Evolutionary conservation across 768 basidiomycete genomes (phyloP).

Genomic region (Leccinum sublutescens): DNA sequence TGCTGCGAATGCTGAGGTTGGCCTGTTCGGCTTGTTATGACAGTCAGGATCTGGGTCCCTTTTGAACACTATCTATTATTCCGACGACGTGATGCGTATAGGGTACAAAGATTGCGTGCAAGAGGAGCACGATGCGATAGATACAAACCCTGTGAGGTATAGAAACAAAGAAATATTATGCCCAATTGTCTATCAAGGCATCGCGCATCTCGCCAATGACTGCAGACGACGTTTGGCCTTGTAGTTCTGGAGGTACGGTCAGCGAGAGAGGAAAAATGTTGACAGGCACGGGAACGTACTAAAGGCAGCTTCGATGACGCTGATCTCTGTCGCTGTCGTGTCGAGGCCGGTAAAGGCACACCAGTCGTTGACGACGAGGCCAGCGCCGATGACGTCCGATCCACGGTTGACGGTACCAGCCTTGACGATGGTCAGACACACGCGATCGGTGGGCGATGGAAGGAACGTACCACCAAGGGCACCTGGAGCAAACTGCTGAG

Average conservation of each 20-base stretch:
- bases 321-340: conserved; percentile 94
- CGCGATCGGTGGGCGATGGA: background rate
- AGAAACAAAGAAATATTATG: conserved; percentile 31
- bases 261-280: background rate
- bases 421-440: conserved; percentile 37
- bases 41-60: background rate
- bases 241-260: conserved; percentile 55
- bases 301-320: no score
- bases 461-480: conserved; percentile 79
- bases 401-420: conserved; percentile 99
- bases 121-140: conserved; percentile 2
- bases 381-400: conserved; percentile 96
- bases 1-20: no score
- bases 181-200: conserved; percentile 90
- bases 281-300: conserved; percentile 47
- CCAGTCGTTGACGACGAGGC: conserved; percentile 99
- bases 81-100: conserved; percentile 14
- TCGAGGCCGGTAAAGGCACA: conserved; percentile 99
- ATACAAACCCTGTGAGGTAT: conserved; percentile 8
- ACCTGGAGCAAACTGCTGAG: conserved; percentile 91
- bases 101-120: conserved; percentile 21
- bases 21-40: conserved; percentile 41
- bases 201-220: conserved; percentile 92
- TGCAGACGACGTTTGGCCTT: conserved; percentile 78
- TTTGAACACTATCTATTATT: conserved; percentile 13